These are phyloP conservation scores for Blastomyces gilchristii DNA, from an alignment of 2,329 filamentous ascomycete species.

Conservation along the genomic window DNA sequence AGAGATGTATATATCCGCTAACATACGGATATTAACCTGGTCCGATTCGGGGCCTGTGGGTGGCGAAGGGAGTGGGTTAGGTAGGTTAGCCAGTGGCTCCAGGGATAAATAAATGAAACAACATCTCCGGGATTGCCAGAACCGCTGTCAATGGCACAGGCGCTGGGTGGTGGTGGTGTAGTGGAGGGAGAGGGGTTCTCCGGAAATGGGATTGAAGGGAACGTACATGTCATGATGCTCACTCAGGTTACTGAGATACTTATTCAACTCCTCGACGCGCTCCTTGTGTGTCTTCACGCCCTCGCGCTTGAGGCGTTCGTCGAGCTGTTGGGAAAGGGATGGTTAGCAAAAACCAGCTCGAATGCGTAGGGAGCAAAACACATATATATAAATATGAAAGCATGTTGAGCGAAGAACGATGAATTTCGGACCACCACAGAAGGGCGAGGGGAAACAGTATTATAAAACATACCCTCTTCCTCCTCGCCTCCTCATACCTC, in stretches of 20 bases:
- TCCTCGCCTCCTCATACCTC: conserved; percentile 67
- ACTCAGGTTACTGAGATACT: conserved; percentile 79
- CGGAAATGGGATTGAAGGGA: background rate
- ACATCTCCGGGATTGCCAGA: too few relatives aligned
- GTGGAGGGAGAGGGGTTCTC: background rate
- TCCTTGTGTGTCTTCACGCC: conserved; percentile 95
- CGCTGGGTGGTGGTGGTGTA: too few relatives aligned
- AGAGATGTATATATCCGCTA: background rate
- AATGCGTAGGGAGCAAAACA: too few relatives aligned
- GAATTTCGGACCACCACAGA: background rate
- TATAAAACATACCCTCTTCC: conserved; percentile 59
- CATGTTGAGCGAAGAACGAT: background rate
- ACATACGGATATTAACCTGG: conserved; percentile 25
- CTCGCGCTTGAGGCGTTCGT: conserved; percentile 71
- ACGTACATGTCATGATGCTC: conserved; percentile 92
- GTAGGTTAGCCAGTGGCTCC: background rate
- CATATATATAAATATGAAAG: too few relatives aligned
- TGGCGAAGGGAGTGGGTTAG: background rate
- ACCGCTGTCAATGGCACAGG: too few relatives aligned
- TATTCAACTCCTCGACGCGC: conserved; percentile 88
- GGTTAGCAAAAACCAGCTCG: conserved; percentile 11
- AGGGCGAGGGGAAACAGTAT: too few relatives aligned
- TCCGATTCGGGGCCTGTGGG: conserved; percentile 21
- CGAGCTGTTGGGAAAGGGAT: conserved; percentile 46
- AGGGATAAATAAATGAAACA: background rate